Percentiles rank a stretch among this genome's conserved stretches.
Evolutionary conservation across 192 early-diverging fungal genomes (phyloP).

Genomic region (Nowakowskiella sp.): DNA sequence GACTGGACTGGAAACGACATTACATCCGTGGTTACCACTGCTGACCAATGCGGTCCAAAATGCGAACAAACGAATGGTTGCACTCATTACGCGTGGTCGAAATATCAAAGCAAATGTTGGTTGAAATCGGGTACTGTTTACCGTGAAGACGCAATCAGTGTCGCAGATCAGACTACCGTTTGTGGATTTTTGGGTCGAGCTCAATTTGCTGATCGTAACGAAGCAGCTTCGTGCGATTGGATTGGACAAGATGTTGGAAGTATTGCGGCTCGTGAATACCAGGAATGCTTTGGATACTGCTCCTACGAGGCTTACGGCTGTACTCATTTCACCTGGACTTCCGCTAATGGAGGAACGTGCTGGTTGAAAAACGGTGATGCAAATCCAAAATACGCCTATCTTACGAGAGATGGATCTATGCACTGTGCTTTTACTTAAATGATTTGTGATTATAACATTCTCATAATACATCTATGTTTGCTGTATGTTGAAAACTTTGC

Average conservation of each 20-base stretch:
- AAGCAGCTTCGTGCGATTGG: no score
- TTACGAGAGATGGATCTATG: no score
- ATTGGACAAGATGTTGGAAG: no score
- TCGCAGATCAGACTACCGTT: neutral
- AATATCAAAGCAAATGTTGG: neutral
- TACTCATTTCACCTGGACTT: conserved; percentile 1
- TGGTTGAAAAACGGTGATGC: neutral
- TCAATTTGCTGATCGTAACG: no score
- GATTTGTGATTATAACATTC: no score
- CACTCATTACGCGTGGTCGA: neutral
- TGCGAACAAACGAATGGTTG: neutral
- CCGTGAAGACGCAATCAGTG: neutral
- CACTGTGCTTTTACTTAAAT: no score
- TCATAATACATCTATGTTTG: no score
- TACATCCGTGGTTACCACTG: neutral
- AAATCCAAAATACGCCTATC: no score
- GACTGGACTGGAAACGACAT: neutral
- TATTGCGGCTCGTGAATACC: neutral
- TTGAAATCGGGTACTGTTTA: neutral
- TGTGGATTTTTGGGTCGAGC: no score
- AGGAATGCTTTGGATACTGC: no score
- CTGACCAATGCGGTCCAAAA: neutral
- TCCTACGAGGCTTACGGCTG: neutral
- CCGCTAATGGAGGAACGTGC: neutral
- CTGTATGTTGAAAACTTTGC: no score